phyloP scores from a whole-genome alignment of 768 basidiomycete species.

The Amanita fuliginea region DNA sequence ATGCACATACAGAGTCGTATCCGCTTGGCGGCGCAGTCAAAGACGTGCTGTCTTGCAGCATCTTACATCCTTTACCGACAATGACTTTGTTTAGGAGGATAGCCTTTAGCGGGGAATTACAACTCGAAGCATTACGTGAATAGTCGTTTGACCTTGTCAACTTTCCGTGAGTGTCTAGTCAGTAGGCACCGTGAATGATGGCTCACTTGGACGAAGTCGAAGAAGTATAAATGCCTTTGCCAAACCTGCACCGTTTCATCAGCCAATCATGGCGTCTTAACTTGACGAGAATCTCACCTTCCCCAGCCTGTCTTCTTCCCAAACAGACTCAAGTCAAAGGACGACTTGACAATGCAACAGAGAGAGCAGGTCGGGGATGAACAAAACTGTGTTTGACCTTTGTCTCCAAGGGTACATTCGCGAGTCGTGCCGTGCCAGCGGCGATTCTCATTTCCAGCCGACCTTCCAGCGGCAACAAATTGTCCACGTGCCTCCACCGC shows the following conservation, averaged over 20 bases:
- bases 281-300: constrained; percentile 25
- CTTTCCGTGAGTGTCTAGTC: neutral
- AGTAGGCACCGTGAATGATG: neutral
- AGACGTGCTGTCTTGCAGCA: constrained; percentile 43
- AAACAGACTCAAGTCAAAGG: constrained; percentile 50
- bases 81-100: constrained; percentile 69
- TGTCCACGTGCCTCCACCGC: constrained; percentile 51
- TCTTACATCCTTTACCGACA: constrained; percentile 59
- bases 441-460: constrained; percentile 61
- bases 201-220: constrained; percentile 67
- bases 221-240: constrained; percentile 62
- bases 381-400: constrained; percentile 45
- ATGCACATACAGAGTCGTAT: constrained; percentile 49
- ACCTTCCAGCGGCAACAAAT: constrained; percentile 40
- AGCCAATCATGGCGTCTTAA: neutral
- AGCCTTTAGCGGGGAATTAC: constrained; percentile 43
- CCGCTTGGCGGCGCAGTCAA: constrained; percentile 50
- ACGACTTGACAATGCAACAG: constrained; percentile 53
- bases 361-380: constrained; percentile 46
- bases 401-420: constrained; percentile 54
- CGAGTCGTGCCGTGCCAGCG: constrained; percentile 68
- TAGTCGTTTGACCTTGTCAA: constrained; percentile 53
- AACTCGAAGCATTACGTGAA: constrained; percentile 36
- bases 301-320: constrained; percentile 70
- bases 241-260: constrained; percentile 32